Conservation (phyloP, 441 rosid genomes). For the Flueggea neowawraea region DNA sequence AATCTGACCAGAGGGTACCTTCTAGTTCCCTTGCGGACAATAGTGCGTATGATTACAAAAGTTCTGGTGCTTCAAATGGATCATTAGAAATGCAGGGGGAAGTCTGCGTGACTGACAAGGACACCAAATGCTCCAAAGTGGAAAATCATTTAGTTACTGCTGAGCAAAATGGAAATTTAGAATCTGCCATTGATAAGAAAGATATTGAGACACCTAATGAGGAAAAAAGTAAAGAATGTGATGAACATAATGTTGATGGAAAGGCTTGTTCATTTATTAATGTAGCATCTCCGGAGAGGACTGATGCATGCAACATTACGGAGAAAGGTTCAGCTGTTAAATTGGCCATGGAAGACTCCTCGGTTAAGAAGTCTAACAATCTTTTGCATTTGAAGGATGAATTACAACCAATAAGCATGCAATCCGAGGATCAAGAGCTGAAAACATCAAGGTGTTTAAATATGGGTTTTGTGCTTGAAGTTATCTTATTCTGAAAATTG, state of each 20-base stretch:
- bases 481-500: not conserved
- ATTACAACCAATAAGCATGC: conserved; percentile 23
- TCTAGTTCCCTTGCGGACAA: conserved; percentile 19
- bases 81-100: conserved; percentile 23
- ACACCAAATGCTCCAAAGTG: conserved; percentile 19
- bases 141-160: conserved; percentile 18
- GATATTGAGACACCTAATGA: conserved; percentile 12
- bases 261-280: conserved; percentile 14
- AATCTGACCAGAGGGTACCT: conserved; percentile 19
- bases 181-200: conserved; percentile 14
- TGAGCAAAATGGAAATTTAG: conserved; percentile 25
- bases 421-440: conserved; percentile 25
- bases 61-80: conserved; percentile 23
- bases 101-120: conserved; percentile 20
- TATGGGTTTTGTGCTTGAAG: conserved; percentile 13
- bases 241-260: conserved; percentile 14
- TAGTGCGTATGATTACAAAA: conserved; percentile 6
- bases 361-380: conserved; percentile 14
- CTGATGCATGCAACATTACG: conserved; percentile 14
- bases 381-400: conserved; percentile 23
- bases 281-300: conserved; percentile 18
- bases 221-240: conserved; percentile 14
- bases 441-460: conserved; percentile 47
- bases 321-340: conserved; percentile 19
- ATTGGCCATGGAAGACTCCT: conserved; percentile 7